Evolutionary conservation across 208 protist genomes (phyloP).

Genomic region (Acanthamoeba castellanii): DNA sequence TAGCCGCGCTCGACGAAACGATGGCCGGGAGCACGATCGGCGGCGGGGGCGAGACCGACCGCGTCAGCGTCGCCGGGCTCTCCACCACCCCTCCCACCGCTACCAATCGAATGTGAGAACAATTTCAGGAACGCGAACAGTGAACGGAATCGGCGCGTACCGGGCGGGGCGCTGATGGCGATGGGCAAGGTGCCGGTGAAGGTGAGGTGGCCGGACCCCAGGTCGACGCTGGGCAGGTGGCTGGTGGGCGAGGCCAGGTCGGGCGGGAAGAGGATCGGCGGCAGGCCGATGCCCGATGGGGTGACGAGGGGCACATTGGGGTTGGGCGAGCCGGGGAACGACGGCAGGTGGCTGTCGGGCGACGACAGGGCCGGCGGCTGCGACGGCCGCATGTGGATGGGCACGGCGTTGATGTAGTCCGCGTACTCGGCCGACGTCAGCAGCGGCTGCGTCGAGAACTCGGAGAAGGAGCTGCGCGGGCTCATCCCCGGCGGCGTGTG

Average conservation of each 20-base stretch:
- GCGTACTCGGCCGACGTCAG: constrained; percentile 22
- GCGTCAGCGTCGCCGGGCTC: not conserved
- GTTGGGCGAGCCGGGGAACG: constrained; percentile 5
- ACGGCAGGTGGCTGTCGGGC: constrained; percentile 58
- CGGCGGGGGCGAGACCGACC: not conserved
- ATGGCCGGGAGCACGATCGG: not conserved
- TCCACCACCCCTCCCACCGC: too few relatives aligned
- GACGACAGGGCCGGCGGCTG: constrained; percentile 58
- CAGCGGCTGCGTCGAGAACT: constrained; percentile 17
- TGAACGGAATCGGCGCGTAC: not conserved
- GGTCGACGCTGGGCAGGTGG: constrained; percentile 28
- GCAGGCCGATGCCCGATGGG: not conserved
- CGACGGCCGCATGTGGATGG: not conserved
- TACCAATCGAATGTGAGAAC: not conserved
- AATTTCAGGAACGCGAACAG: too few relatives aligned
- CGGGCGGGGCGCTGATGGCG: not conserved
- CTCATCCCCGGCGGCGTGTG: not conserved
- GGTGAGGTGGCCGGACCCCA: not conserved
- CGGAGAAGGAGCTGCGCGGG: not conserved
- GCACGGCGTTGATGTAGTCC: constrained; percentile 15
- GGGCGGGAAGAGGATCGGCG: not conserved
- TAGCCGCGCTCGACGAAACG: not conserved
- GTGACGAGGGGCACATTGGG: not conserved
- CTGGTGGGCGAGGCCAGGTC: constrained; percentile 10
- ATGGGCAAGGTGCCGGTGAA: not conserved